These are phyloP conservation scores for Aquanectria penicillioides DNA, from an alignment of 2,329 filamentous ascomycete species.

Conservation along the genomic window DNA sequence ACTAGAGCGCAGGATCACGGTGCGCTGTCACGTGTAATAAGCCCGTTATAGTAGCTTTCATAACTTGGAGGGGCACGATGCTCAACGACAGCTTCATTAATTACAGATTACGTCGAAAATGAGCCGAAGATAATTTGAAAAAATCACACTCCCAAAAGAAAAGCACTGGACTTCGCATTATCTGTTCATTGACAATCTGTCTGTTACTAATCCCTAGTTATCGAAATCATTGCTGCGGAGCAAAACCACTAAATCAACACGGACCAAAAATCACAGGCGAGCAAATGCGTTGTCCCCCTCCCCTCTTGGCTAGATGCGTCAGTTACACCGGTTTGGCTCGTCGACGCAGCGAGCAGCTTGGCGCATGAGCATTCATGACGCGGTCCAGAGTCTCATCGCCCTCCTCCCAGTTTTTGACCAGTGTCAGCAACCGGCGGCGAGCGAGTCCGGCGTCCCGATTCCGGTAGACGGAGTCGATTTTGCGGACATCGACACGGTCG, in stretches of 20 bases:
- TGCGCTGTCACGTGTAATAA: constrained; percentile 35
- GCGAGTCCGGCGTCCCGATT: constrained; percentile 52
- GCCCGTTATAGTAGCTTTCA: no score
- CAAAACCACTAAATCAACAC: background rate
- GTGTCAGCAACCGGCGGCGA: constrained; percentile 46
- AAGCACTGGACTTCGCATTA: background rate
- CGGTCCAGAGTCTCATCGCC: constrained; percentile 50
- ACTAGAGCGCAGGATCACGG: constrained; percentile 20
- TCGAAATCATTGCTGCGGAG: no score
- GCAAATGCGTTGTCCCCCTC: background rate
- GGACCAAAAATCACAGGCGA: background rate
- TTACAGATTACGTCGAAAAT: background rate
- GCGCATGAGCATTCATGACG: constrained; percentile 46
- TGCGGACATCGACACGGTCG: constrained; percentile 51
- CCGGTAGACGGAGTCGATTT: constrained; percentile 56
- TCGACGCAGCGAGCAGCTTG: constrained; percentile 39
- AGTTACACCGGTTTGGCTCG: constrained; percentile 12
- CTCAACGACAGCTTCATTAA: no score
- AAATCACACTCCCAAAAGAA: background rate
- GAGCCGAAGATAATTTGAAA: background rate
- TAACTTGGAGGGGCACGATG: no score
- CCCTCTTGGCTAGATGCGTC: background rate
- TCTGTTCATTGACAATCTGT: no score
- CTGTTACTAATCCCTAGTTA: no score
- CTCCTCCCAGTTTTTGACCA: constrained; percentile 54